A percentile compares a stretch with the other conserved stretches of the same genome.
phyloP scores from a whole-genome alignment of 495 filamentous ascomycete species.

The Viridothelium virens region DNA sequence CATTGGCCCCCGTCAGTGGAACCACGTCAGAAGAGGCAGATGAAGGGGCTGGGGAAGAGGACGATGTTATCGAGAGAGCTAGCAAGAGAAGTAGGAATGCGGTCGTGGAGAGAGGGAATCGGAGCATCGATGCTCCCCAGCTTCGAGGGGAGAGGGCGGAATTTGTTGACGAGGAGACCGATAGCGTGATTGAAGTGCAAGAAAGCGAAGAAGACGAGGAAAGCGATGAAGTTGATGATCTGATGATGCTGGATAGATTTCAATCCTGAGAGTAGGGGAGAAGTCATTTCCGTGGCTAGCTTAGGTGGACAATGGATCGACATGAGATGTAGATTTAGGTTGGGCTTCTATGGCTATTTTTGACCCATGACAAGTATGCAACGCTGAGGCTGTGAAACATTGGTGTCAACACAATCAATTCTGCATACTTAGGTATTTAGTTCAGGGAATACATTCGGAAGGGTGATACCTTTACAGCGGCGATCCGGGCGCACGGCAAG shows the following conservation, averaged over 20 bases:
- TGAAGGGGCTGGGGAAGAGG: constrained; percentile 4
- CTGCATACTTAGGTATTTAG: no score
- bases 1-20: background rate
- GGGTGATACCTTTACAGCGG: no score
- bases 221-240: constrained; percentile 14
- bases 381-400: no score
- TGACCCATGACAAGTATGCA: no score
- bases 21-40: background rate
- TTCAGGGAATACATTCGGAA: no score
- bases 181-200: background rate
- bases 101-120: background rate
- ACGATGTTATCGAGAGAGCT: background rate
- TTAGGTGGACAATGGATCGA: background rate
- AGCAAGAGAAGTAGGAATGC: constrained; percentile 1
- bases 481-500: no score
- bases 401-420: no score
- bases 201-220: constrained; percentile 11
- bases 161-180: background rate
- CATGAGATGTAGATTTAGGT: no score
- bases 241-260: constrained; percentile 14
- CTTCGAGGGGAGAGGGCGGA: background rate
- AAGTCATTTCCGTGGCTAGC: background rate
- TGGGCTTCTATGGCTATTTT: no score
- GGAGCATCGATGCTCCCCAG: background rate
- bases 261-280: background rate